Percentiles rank a stretch among this genome's conserved stretches.
Evolutionary conservation across 2,329 filamentous ascomycete genomes (phyloP).

Genomic region (Trichothecium sympodiale): DNA sequence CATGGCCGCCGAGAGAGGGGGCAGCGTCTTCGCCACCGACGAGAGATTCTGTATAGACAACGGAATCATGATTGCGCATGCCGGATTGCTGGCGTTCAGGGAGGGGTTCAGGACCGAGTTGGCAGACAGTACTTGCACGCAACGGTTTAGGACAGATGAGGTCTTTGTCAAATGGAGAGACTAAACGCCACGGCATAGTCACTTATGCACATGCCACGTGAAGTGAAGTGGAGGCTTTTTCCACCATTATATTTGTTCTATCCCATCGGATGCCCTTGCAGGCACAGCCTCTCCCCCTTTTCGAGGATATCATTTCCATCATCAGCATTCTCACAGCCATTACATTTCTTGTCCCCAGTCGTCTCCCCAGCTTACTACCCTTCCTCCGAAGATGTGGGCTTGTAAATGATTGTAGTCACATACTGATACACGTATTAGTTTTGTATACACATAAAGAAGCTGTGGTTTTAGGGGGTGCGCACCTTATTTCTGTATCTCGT

Average conservation of each 20-base stretch:
- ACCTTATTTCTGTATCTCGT: slow-evolving; percentile 97
- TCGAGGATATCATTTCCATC: too few species aligned
- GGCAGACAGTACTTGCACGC: slow-evolving; percentile 74
- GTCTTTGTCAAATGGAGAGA: slow-evolving; percentile 72
- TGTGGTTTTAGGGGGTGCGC: too few species aligned
- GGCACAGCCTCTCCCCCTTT: too few species aligned
- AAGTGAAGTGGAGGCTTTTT: too few species aligned
- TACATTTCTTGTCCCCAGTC: slow-evolving; percentile 8
- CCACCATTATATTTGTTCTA: too few species aligned
- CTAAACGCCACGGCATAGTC: slow-evolving; percentile 14
- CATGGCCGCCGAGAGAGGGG: slow-evolving; percentile 83
- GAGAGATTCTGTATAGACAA: slow-evolving; percentile 99
- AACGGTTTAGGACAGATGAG: slow-evolving; percentile 74
- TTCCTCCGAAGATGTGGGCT: slow-evolving; percentile 60
- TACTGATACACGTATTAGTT: slow-evolving; percentile 47
- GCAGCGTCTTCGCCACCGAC: slow-evolving; percentile 87
- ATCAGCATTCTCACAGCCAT: too few species aligned
- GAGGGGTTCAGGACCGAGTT: slow-evolving; percentile 69
- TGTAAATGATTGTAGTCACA: slow-evolving; percentile 95
- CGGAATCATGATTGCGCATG: slow-evolving; percentile 98
- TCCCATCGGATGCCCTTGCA: too few species aligned
- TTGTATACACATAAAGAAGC: too few species aligned
- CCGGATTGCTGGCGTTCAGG: slow-evolving; percentile 74
- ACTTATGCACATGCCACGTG: background rate
- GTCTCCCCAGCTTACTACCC: slow-evolving; percentile 7